Percentiles rank a stretch among this genome's conserved stretches.
These are phyloP conservation scores for Pichia sp. DNA, from an alignment of 1,139 yeast genomes.

Conservation along the genomic window DNA sequence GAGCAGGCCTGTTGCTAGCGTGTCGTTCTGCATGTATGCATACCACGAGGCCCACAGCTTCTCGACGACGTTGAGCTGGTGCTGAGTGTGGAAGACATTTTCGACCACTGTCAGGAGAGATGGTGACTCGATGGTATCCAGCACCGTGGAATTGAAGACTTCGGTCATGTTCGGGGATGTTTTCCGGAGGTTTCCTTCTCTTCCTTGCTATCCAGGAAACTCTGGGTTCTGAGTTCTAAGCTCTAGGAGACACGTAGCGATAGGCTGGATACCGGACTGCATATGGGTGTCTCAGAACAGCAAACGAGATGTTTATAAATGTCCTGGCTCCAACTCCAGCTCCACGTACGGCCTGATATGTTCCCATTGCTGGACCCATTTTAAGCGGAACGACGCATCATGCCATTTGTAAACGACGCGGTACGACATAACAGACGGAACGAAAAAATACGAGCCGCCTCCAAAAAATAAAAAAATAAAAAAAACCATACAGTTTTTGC, in stretches of 20 bases:
- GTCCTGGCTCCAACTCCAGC: neutral
- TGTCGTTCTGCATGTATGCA: conserved; percentile 68
- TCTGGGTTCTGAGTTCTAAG: neutral
- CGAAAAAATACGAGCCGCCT: no score
- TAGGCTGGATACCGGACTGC: neutral
- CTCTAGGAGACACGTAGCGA: neutral
- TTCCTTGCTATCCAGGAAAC: neutral
- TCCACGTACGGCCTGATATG: conserved; percentile 1
- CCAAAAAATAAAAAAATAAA: no score
- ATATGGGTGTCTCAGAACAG: neutral
- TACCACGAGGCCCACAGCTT: conserved; percentile 80
- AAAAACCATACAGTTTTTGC: no score
- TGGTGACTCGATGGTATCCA: conserved; percentile 23
- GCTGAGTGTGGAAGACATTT: conserved; percentile 35
- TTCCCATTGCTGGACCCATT: neutral
- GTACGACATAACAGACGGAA: neutral
- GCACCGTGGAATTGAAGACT: conserved; percentile 29
- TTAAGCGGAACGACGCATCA: conserved; percentile 13
- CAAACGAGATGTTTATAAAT: neutral
- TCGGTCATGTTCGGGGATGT: conserved; percentile 26
- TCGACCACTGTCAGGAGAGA: conserved; percentile 34
- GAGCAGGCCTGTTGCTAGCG: conserved; percentile 77
- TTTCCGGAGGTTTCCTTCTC: neutral
- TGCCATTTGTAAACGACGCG: conserved; percentile 3
- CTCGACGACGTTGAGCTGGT: conserved; percentile 48